Base-by-base conservation (phyloP, 768 basidiomycete species). In the Tephrocybe sp. region DNA sequence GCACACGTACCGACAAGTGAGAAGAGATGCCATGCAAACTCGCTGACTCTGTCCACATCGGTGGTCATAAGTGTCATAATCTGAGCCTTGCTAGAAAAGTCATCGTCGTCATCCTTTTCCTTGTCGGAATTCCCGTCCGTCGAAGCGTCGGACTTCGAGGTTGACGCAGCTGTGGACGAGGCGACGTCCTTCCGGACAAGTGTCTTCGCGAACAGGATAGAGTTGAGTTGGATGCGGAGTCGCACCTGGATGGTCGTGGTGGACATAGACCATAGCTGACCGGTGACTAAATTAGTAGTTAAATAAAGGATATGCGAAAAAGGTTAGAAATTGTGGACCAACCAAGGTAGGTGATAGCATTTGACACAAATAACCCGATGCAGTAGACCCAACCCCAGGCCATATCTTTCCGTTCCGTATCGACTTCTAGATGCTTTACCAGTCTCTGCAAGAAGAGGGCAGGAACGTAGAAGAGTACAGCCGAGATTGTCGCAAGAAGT, bases 21-120 rank as follows among this genome's bases (percentile, higher is more conserved):
- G 62, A 88, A 91, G 45, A 87, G 57, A 63, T 92, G 87, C 83
- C 83, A 89, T 1, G 83, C 70, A 61, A 95, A 90, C 45, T 95
- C 90, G 65, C 86, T 83, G 54, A 95, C 85, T 48, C 93, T 79
- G 65, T 95, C 92, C 23, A 94, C 91, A 58, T 97, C 93, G 5
- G 92, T 93, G 5, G 93, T 95, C 89, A 96, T 94, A 23, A 96
- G 78, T 2, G 90, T 95, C 92, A 96, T 94, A 60, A 97, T 84
- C 69, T 96, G 82, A 5, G 82, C 80, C 62, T 85, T 84, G 62
- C 78, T 82, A 8, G 81, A 82, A 56, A 84, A 82, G 42, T 83
- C 80, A 19, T 79, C 77, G 50, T 83, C 81, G 7, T 79, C 76
- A 31, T 65, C 70, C 42, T 74, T 65, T 14, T 63, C 45, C 34